Conservation (phyloP, 2,329 filamentous ascomycete genomes). For the Cladophialophora psammophila region DNA sequence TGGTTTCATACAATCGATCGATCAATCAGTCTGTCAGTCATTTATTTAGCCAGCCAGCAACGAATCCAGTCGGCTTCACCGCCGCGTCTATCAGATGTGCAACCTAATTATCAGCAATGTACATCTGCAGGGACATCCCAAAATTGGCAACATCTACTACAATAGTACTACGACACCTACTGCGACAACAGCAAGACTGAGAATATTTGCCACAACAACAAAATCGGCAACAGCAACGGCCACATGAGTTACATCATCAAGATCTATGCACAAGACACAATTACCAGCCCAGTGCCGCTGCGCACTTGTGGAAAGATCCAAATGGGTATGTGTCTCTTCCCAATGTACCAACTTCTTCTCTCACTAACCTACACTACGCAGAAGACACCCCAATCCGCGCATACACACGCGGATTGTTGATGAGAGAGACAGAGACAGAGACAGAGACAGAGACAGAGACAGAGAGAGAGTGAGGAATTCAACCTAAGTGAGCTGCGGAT, state of each 20-base stretch:
- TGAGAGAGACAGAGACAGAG: no score
- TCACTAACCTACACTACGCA: neutral
- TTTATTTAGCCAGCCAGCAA: neutral
- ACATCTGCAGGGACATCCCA: neutral
- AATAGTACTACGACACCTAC: neutral
- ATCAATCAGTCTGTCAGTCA: neutral
- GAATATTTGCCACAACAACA: neutral
- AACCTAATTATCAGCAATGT: neutral
- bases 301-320: neutral
- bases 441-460: no score
- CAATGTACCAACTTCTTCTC: neutral
- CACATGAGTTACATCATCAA: neutral
- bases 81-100: neutral
- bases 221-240: neutral
- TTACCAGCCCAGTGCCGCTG: neutral
- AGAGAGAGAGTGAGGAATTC: neutral
- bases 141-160: neutral
- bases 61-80: neutral
- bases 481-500: neutral
- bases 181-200: neutral
- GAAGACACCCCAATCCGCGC: neutral
- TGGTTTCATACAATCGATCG: neutral
- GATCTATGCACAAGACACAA: neutral
- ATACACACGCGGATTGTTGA: neutral
- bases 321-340: neutral